Base-by-base conservation (phyloP, 306 rosid genomes). In the Elaeagnus macrophylla region DNA sequence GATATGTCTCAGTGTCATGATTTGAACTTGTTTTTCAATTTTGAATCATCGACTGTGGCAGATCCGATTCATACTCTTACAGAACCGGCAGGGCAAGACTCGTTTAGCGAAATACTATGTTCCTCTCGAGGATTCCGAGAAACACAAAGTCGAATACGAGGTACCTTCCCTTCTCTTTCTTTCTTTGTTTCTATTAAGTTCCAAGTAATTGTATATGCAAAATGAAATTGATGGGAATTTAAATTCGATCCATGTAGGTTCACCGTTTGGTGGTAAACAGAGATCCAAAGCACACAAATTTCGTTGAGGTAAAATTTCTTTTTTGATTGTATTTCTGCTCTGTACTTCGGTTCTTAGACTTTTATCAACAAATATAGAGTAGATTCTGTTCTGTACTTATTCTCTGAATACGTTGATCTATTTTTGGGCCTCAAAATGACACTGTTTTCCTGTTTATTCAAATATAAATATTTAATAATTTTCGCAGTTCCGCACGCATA, bases 131-230 rank as follows among this genome's bases (percentile, higher is more conserved):
- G 96, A 88, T 71, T 84, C 96, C 68, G 96, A 78, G 83, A 91
- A 91, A 57, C 99, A 91, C 71, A 91, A 84, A 76, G 99, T 91
- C 56, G 99, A 91, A 68, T 91, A 91, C 78, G 99, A 91, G 99
- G 97, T 90, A 42, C 11, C 37, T 57, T 39, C 7, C 5, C 37
- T 65, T 41, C 19, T 8, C 19, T 6, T 62, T 77, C 25, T 60
- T 8, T n/a, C 1, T 7, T 54, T 55, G n/a, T n/a, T 15, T 7
- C 10, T 14, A 43, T 4, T 17, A 7, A 47, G 17, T 45, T 7
- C 44, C n/a, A 16, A 9, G 32, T 9, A 61, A 42, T 42, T 54
- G 13, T 43, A 42, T 6, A 12, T 25, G n/a, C 13, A 39, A 8
- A 10, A 56, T 10, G 32, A 50, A 11, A 38, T 12, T 39, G 20